phyloP scores from a whole-genome alignment of 345 rosid species.

The Boechera retrofracta region DNA sequence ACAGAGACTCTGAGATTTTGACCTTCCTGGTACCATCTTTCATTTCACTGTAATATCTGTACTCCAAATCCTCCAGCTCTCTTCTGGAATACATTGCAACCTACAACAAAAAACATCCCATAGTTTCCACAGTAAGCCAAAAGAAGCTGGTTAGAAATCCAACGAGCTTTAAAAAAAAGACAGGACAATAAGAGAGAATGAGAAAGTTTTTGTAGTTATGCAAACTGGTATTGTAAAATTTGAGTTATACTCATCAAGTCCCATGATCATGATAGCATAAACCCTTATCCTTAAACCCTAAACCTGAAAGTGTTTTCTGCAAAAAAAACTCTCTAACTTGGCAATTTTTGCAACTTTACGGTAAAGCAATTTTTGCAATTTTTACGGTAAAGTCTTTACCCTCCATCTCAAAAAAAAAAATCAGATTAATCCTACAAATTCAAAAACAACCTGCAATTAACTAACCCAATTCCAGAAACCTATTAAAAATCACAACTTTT shows the following conservation, averaged over 20 bases:
- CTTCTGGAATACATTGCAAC: constrained; percentile 41
- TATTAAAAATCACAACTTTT: neutral
- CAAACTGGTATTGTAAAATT: neutral
- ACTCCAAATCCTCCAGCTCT: constrained; percentile 55
- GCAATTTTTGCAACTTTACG: no score
- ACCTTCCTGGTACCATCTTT: constrained; percentile 46
- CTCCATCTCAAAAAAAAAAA: no score
- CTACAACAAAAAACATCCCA: constrained; percentile 6
- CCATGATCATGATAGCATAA: neutral
- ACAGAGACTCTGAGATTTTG: constrained; percentile 45
- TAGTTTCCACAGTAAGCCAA: neutral
- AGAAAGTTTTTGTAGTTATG: neutral
- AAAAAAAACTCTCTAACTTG: no score
- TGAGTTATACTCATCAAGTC: neutral
- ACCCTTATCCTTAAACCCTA: constrained; percentile 19
- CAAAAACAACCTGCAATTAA: neutral
- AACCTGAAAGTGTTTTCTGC: neutral
- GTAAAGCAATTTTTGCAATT: no score
- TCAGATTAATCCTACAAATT: no score
- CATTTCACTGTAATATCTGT: constrained; percentile 53
- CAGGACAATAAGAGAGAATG: neutral
- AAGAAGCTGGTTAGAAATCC: neutral
- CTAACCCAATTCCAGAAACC: constrained; percentile 8
- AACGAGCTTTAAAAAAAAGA: neutral
- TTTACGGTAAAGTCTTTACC: no score